Base-by-base conservation (phyloP, 2,329 filamentous ascomycete genomes). In the Colletotrichum tropicale region DNA sequence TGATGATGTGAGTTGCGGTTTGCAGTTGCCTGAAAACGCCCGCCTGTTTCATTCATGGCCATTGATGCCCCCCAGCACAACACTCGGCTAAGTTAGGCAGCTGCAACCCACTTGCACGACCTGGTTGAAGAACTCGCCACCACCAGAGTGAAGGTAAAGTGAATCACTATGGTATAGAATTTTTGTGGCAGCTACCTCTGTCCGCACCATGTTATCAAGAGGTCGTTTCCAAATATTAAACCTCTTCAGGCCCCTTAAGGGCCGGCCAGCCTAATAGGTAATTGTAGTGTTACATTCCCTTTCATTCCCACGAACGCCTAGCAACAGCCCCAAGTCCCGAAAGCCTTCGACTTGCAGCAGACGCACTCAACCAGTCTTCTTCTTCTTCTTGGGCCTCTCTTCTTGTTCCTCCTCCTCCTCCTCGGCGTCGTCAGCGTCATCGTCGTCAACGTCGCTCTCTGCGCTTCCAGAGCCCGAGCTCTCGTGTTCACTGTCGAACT, bases 401-500 rank as follows among this genome's bases (percentile, higher is more conserved):
- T 87, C 86, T 64, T 87, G 85, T 10, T 84, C 83, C 8, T 82
- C 81, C 2, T 86, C 86, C 3, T 86, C 86, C 5, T 85, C 86
- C 3, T 85, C 84, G 4, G 83, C 85, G 24, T 86, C 81, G 28
- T 86, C 88, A 4, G 88, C 87, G 15, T 80, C 88, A 78, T 89
- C 89, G 36, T 86, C 89, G 68, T 88, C 86, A 67, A 89, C 89
- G 78, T 90, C 92, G 74, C 91, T 93, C 81, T 93, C 93, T 58
- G 87, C 91, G 21, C 74, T 76, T 28, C 89, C 93, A 21, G 90
- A 93, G 15, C 94, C 95, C 66, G 92, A 94, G 82, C 95, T 98
- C 83, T 98, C 95, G 82, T 98, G 96, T 61, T 92, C 94, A 69
- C 94, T 96, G 85, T 99, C 97, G 80, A 92, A 99, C 83, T 99